A percentile compares a stretch with the other conserved stretches of the same genome.
Conservation (phyloP, 2,329 filamentous ascomycete species). For the Colletotrichum trifolii region DNA sequence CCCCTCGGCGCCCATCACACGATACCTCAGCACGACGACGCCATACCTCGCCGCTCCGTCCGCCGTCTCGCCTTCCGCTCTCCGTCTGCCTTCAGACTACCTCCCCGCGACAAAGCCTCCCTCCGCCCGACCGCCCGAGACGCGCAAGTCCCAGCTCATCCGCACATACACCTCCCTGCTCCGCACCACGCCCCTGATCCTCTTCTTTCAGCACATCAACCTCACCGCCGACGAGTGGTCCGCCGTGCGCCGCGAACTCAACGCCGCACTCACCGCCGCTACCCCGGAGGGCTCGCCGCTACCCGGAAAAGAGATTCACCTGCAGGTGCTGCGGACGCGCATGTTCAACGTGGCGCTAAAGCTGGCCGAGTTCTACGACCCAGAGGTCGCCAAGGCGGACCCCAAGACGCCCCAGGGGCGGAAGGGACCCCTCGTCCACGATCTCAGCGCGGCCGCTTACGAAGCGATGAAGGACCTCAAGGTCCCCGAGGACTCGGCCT, state of each 20-base stretch:
- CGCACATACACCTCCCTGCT: constrained; percentile 90
- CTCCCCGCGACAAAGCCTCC: constrained; percentile 82
- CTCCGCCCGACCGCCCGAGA: constrained; percentile 86
- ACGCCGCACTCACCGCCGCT: constrained; percentile 56
- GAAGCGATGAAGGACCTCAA: constrained; percentile 55
- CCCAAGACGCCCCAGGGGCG: constrained; percentile 44
- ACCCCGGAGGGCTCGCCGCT: constrained; percentile 53
- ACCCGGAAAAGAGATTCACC: constrained; percentile 72
- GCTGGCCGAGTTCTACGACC: constrained; percentile 85
- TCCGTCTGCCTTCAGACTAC: constrained; percentile 58
- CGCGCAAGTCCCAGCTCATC: constrained; percentile 88
- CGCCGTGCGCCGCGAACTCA: constrained; percentile 56
- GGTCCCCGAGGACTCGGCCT: constrained; percentile 53
- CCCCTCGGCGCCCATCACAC: constrained; percentile 28
- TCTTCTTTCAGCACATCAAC: constrained; percentile 82
- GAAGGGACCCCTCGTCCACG: constrained; percentile 55
- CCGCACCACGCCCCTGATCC: constrained; percentile 83
- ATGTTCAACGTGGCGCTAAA: constrained; percentile 89
- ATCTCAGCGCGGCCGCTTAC: constrained; percentile 66
- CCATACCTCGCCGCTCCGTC: constrained; percentile 40
- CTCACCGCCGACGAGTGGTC: constrained; percentile 74
- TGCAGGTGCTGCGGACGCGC: constrained; percentile 88
- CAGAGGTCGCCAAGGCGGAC: constrained; percentile 46
- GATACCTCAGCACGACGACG: constrained; percentile 28
- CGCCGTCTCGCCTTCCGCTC: constrained; percentile 40